These are phyloP conservation scores for Mycena kentingensis DNA, from an alignment of 768 basidiomycete species.

Conservation along the genomic window DNA sequence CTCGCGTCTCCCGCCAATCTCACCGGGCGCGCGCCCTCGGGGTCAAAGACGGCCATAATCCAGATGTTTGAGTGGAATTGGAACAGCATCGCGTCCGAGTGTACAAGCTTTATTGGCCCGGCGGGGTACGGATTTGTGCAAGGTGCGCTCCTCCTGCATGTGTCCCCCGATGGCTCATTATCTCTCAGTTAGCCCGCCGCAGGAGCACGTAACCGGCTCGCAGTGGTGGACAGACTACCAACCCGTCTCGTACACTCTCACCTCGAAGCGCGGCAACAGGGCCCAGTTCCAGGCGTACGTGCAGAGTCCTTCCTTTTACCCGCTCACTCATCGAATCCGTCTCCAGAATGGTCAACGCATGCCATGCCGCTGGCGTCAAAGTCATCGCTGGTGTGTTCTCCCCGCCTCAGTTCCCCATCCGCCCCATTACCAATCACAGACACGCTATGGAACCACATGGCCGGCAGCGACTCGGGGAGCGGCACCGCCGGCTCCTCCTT, in stretches of 20 bases:
- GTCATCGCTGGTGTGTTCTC: conserved; percentile 49
- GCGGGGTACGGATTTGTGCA: conserved; percentile 73
- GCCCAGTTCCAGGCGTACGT: conserved; percentile 46
- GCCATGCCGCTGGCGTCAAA: conserved; percentile 57
- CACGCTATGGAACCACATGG: conserved; percentile 71
- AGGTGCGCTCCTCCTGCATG: conserved; percentile 40
- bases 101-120: conserved; percentile 65
- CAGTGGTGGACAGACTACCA: conserved; percentile 82
- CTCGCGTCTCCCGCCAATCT: too few relatives aligned
- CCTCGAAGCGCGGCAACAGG: conserved; percentile 65
- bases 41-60: conserved; percentile 53
- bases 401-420: not conserved
- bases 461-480: conserved; percentile 48
- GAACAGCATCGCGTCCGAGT: conserved; percentile 63
- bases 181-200: conserved; percentile 49
- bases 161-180: not conserved
- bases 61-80: conserved; percentile 75
- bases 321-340: not conserved
- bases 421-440: conserved; percentile 32
- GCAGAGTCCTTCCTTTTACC: conserved; percentile 14
- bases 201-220: conserved; percentile 57
- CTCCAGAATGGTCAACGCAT: conserved; percentile 48
- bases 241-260: conserved; percentile 65
- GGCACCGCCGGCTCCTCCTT: conserved; percentile 53
- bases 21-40: conserved; percentile 21